Conservation (phyloP, 2,329 filamentous ascomycete genomes). For the Ustulina deusta region DNA sequence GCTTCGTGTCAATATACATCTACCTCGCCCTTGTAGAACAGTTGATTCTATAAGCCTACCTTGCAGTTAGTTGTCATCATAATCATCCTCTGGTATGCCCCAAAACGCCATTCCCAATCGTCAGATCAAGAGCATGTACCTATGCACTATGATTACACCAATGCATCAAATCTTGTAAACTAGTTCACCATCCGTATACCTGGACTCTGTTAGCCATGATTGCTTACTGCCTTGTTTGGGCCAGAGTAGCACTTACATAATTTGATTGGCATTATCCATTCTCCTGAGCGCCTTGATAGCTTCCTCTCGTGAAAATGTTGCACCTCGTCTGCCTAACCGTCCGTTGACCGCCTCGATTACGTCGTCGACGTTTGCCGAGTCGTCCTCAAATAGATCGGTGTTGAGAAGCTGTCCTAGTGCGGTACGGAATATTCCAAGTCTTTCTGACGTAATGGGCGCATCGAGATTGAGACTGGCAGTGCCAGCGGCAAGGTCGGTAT, state of each 20-base stretch:
- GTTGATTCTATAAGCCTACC: slow-evolving; percentile 3
- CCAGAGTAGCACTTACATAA: slow-evolving; percentile 78
- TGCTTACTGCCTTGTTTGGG: not conserved
- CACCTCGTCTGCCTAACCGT: slow-evolving; percentile 67
- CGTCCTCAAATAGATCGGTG: slow-evolving; percentile 86
- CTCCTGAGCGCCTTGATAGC: slow-evolving; percentile 80
- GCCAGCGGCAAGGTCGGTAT: slow-evolving; percentile 52
- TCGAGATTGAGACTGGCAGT: slow-evolving; percentile 55
- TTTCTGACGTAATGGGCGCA: slow-evolving; percentile 67
- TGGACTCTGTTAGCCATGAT: slow-evolving; percentile 42
- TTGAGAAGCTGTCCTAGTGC: slow-evolving; percentile 86
- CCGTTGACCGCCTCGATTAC: slow-evolving; percentile 85
- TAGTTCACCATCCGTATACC: slow-evolving; percentile 52
- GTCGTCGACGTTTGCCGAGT: slow-evolving; percentile 79
- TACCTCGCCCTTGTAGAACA: slow-evolving; percentile 2
- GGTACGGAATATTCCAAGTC: slow-evolving; percentile 80
- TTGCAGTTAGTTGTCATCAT: slow-evolving; percentile 19
- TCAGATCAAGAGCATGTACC: slow-evolving; percentile 25
- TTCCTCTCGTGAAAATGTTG: slow-evolving; percentile 77
- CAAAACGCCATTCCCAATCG: slow-evolving; percentile 33
- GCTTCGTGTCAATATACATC: slow-evolving; percentile 15
- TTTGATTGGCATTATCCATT: slow-evolving; percentile 86
- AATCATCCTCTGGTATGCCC: slow-evolving; percentile 20
- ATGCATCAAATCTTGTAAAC: slow-evolving; percentile 50
- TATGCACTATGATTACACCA: slow-evolving; percentile 9